phyloP scores from a whole-genome alignment of 192 early-diverging fungal species.

The Diversispora epigaea region DNA sequence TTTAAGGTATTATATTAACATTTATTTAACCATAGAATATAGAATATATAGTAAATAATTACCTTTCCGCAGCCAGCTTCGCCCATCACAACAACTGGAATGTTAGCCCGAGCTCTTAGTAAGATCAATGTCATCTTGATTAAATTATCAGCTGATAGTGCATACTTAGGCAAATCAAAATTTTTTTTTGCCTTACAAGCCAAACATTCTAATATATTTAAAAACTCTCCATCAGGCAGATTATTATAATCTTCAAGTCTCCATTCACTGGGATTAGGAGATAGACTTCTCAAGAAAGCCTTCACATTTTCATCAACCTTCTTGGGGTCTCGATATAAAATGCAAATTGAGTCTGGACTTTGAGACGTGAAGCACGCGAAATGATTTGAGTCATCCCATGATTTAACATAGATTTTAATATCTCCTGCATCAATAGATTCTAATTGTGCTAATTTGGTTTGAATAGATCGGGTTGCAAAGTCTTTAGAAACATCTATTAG shows the following conservation, averaged over 20 bases:
- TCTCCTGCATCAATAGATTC: background rate
- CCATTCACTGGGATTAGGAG: background rate
- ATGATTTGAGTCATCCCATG: constrained; percentile 34
- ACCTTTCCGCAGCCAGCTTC: constrained; percentile 35
- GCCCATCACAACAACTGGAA: constrained; percentile 26
- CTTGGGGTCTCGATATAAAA: constrained; percentile 24
- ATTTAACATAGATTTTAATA: too few species aligned
- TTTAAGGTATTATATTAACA: background rate
- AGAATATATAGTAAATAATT: background rate
- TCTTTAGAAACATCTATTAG: constrained; percentile 25
- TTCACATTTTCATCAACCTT: constrained; percentile 24
- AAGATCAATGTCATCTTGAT: constrained; percentile 30
- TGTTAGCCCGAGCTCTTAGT: constrained; percentile 13
- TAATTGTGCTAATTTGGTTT: constrained; percentile 7
- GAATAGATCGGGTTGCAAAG: constrained; percentile 30
- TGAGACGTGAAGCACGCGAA: constrained; percentile 32
- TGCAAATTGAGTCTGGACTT: constrained; percentile 31
- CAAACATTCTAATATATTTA: constrained; percentile 14
- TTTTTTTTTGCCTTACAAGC: constrained; percentile 8
- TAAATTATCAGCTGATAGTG: constrained; percentile 21
- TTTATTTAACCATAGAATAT: background rate
- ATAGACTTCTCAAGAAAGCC: constrained; percentile 27
- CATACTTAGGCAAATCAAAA: constrained; percentile 13
- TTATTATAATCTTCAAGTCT: constrained; percentile 23
- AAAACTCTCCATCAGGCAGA: background rate